These are phyloP conservation scores for Periconia sp. DNA, from an alignment of 2,329 filamentous ascomycete genomes.

Conservation along the genomic window DNA sequence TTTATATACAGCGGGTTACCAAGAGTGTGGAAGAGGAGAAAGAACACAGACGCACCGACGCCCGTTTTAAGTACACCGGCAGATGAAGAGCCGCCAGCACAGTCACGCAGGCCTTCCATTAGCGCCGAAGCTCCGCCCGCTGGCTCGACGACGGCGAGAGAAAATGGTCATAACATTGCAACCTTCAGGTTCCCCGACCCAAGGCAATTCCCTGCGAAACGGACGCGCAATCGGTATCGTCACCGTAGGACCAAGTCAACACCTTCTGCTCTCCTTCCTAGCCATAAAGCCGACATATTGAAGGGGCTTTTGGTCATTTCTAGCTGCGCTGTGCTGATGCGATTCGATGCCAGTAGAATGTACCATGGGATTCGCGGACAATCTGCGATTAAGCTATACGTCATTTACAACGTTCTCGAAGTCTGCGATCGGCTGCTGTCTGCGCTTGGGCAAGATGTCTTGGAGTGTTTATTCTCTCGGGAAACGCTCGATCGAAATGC, in stretches of 20 bases:
- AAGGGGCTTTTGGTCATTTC: conserved; percentile 86
- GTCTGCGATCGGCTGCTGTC: conserved; percentile 87
- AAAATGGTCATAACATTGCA: conserved; percentile 21
- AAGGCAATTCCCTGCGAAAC: conserved; percentile 30
- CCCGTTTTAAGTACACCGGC: conserved; percentile 25
- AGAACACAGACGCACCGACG: conserved; percentile 43
- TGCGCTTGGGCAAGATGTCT: conserved; percentile 90
- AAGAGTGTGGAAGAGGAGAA: conserved; percentile 70
- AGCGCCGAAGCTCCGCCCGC: conserved; percentile 12
- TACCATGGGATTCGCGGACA: conserved; percentile 97
- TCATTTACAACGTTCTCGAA: conserved; percentile 97
- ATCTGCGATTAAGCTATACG: conserved; percentile 96
- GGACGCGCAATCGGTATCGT: conserved; percentile 41
- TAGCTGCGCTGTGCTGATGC: conserved; percentile 83
- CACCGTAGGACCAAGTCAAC: conserved; percentile 80
- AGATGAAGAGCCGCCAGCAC: conserved; percentile 28
- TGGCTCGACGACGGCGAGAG: conserved; percentile 21
- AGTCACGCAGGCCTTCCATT: conserved; percentile 29
- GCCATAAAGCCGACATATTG: conserved; percentile 92
- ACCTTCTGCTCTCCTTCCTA: conserved; percentile 80
- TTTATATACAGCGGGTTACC: conserved; percentile 82
- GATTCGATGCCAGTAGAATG: conserved; percentile 93
- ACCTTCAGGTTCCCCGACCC: conserved; percentile 31
- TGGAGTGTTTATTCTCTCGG: conserved; percentile 91
- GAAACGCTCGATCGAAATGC: conserved; percentile 88